A percentile compares a stretch with the other conserved stretches of the same genome.
These are phyloP conservation scores for Xylogone sp. DNA, from an alignment of 2,329 filamentous ascomycete species.

Conservation along the genomic window DNA sequence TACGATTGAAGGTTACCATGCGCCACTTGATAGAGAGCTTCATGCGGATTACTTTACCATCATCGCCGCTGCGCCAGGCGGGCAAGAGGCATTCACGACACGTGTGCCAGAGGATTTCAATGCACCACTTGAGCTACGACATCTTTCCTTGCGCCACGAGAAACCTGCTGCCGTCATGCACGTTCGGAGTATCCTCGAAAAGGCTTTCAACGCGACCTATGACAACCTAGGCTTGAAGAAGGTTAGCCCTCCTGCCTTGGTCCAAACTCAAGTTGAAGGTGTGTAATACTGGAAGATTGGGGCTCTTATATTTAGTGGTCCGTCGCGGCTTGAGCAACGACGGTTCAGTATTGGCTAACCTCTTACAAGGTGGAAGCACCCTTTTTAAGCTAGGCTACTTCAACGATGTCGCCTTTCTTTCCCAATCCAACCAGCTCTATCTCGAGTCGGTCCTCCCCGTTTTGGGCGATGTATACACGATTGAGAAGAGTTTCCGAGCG, in stretches of 20 bases:
- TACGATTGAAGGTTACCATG: constrained; percentile 48
- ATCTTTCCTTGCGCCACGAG: constrained; percentile 68
- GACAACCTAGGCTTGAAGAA: constrained; percentile 61
- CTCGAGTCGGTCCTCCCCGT: constrained; percentile 91
- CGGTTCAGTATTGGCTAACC: too few relatives aligned
- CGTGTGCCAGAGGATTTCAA: constrained; percentile 66
- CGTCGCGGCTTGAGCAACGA: too few relatives aligned
- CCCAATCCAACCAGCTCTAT: constrained; percentile 95
- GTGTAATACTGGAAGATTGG: too few relatives aligned
- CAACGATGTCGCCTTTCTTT: constrained; percentile 85
- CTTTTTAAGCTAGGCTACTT: constrained; percentile 54
- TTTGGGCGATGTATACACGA: constrained; percentile 93
- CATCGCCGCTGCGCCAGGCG: constrained; percentile 64
- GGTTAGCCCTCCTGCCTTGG: constrained; percentile 70
- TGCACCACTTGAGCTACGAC: constrained; percentile 58
- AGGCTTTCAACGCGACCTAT: constrained; percentile 65
- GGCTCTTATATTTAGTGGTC: too few relatives aligned
- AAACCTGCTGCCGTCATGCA: constrained; percentile 66
- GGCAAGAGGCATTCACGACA: constrained; percentile 72
- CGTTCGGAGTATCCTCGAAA: constrained; percentile 64
- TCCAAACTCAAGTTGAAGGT: constrained; percentile 80
- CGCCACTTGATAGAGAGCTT: constrained; percentile 66
- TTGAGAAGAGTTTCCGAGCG: constrained; percentile 97
- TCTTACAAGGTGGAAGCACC: constrained; percentile 51
- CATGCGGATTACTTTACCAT: constrained; percentile 70